Evolutionary conservation across 345 rosid genomes (phyloP), one percentile per base, ranked within the genome.

Genomic region (Psidium friedrichsthalianum): DNA sequence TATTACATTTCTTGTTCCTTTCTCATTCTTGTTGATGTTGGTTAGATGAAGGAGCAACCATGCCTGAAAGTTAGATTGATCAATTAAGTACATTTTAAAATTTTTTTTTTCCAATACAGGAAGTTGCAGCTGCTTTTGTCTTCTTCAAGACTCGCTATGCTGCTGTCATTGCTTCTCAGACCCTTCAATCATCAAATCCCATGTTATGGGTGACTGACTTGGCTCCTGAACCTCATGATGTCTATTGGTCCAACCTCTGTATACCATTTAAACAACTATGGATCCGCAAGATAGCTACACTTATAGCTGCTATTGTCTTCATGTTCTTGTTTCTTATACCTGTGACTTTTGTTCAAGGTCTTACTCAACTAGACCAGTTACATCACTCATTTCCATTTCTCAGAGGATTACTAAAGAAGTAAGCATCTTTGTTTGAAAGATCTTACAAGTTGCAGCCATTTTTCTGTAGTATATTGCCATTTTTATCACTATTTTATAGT

Each of bases 201-300:
- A 95, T 97, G 99, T 85, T 90, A 87, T 97, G 99, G 99, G 99
- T 93, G 82, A 94, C 97, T 53, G 92, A 96, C 86, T 87, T 90
- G 84, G 99, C 99, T 86, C 99, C 99, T 74, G 98, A 95, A 83
- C 98, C 99, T 83, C 94, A 88, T 90, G 99, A 97, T 90, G 93
- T 97, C 85, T 91, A 93, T 83, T 97, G 99, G 99, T 90, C 93
- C 88, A 96, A 96, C 89, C 95, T 97, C 83, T 90, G 90, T 57
- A 90, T 97, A 87, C 98, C 98, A 20, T 96, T 91, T 84, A 91
- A 85, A 87, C 99, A 94, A 87, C 93, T 97, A 83, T 97, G 99
- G 99, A 85, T 97, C 85, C 94, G 99, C 29, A 95, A 87, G 86
- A 91, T 96, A 84, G 93, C 93, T 86, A 91, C 90, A 20, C 89